These are phyloP conservation scores for Cordyceps farinosa DNA, from an alignment of 2,329 filamentous ascomycete genomes.

Conservation along the genomic window DNA sequence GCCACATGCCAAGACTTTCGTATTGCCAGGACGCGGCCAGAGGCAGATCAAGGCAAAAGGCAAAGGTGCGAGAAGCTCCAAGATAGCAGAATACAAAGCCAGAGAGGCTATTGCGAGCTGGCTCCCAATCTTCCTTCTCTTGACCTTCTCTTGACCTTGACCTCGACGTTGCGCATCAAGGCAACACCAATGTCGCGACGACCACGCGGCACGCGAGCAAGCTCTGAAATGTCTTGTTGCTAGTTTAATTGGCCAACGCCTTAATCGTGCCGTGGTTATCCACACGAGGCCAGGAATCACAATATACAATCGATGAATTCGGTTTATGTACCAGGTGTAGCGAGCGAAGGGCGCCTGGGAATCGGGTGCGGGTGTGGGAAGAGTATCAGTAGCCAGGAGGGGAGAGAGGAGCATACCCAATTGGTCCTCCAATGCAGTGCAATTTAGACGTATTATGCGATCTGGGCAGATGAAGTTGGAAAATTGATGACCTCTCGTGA, in stretches of 20 bases:
- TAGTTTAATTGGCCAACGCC: constrained; percentile 18
- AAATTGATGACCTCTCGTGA: background rate
- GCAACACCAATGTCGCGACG: background rate
- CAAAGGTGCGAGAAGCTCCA: background rate
- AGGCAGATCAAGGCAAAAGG: background rate
- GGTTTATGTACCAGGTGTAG: constrained; percentile 12
- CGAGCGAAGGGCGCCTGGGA: constrained; percentile 1
- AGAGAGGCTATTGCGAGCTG: background rate
- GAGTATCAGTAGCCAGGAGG: constrained; percentile 13
- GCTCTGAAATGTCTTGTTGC: background rate
- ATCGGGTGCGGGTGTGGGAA: background rate
- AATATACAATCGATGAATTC: constrained; percentile 19
- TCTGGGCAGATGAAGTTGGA: background rate
- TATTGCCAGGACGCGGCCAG: background rate
- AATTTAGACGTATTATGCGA: constrained; percentile 8
- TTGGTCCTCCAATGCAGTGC: constrained; percentile 1
- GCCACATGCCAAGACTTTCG: background rate
- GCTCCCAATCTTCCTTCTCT: background rate
- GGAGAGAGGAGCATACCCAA: constrained; percentile 18
- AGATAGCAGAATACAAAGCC: background rate
- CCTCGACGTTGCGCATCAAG: background rate
- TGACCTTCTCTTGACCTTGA: background rate
- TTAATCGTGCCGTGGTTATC: constrained; percentile 17
- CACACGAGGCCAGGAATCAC: constrained; percentile 15
- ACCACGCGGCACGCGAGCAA: constrained; percentile 7